Evolutionary conservation across 495 filamentous ascomycete species (phyloP).

Genomic region (Tetracladium setigerum): DNA sequence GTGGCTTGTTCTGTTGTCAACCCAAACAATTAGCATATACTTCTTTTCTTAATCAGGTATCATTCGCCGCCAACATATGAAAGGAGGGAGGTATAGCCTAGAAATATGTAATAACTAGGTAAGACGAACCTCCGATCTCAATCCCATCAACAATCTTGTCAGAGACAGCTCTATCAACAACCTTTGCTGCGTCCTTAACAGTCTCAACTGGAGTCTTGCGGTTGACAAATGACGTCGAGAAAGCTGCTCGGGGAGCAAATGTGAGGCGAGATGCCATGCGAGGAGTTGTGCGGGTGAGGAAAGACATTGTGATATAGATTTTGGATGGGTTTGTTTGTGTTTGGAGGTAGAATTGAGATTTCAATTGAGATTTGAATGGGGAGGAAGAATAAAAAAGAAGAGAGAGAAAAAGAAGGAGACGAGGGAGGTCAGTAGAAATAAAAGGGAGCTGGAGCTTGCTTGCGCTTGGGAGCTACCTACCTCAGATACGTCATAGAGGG

Average conservation of each 20-base stretch:
- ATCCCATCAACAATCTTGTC: slow-evolving; percentile 51
- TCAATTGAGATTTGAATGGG: not conserved
- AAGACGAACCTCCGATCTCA: slow-evolving; percentile 38
- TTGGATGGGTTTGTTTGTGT: not conserved
- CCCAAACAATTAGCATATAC: slow-evolving; percentile 2
- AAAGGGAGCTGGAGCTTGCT: not conserved
- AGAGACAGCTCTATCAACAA: slow-evolving; percentile 40
- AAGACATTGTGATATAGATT: slow-evolving; percentile 35
- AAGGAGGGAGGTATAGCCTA: too few species aligned
- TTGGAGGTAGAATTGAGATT: not conserved
- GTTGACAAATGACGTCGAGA: slow-evolving; percentile 28
- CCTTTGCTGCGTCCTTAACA: slow-evolving; percentile 44
- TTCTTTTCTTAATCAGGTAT: too few species aligned
- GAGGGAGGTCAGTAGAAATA: not conserved
- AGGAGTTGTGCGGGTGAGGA: slow-evolving; percentile 32
- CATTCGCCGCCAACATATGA: too few species aligned
- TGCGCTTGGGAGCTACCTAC: too few species aligned
- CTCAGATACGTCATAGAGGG: too few species aligned
- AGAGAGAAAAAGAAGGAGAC: not conserved
- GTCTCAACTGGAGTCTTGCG: slow-evolving; percentile 36
- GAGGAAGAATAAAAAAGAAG: not conserved
- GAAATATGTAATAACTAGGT: not conserved
- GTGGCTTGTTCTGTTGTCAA: slow-evolving; percentile 32
- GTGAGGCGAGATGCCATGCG: slow-evolving; percentile 24
- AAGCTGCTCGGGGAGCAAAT: slow-evolving; percentile 26